Evolutionary conservation across 2,329 filamentous ascomycete species (phyloP).

Genomic region (Fusarium sp.): DNA sequence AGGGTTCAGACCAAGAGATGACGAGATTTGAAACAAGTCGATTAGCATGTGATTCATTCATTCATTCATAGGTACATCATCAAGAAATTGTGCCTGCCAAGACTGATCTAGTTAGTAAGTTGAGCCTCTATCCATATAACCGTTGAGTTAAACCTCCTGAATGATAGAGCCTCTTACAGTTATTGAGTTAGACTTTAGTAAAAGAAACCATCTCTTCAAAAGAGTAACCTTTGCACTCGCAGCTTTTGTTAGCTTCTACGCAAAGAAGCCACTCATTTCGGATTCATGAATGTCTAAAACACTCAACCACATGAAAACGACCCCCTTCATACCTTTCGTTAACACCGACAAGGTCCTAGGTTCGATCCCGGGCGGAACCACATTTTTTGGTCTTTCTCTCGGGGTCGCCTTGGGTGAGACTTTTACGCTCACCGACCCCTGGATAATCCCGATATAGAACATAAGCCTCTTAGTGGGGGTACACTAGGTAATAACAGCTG

Average conservation of each 20-base stretch:
- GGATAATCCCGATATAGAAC: slow-evolving; percentile 20
- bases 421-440: slow-evolving; percentile 18
- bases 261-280: slow-evolving; percentile 13
- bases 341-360: slow-evolving; percentile 26
- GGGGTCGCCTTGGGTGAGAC: slow-evolving; percentile 8
- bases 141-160: no score
- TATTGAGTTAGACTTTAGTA: neutral
- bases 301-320: slow-evolving; percentile 13
- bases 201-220: neutral
- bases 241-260: neutral
- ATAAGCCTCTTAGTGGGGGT: slow-evolving; percentile 15
- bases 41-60: slow-evolving; percentile 42
- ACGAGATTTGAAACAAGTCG: slow-evolving; percentile 36
- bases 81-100: slow-evolving; percentile 24
- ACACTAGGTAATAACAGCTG: slow-evolving; percentile 3
- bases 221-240: neutral
- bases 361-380: slow-evolving; percentile 24
- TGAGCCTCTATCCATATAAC: neutral
- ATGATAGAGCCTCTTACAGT: neutral
- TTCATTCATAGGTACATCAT: no score
- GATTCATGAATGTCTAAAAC: slow-evolving; percentile 21
- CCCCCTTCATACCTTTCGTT: slow-evolving; percentile 22
- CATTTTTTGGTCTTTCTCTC: neutral
- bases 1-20: slow-evolving; percentile 23
- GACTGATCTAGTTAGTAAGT: neutral